Conservation (phyloP, 805 yeast species). For the Schizosaccharomyces cryophilus region DNA sequence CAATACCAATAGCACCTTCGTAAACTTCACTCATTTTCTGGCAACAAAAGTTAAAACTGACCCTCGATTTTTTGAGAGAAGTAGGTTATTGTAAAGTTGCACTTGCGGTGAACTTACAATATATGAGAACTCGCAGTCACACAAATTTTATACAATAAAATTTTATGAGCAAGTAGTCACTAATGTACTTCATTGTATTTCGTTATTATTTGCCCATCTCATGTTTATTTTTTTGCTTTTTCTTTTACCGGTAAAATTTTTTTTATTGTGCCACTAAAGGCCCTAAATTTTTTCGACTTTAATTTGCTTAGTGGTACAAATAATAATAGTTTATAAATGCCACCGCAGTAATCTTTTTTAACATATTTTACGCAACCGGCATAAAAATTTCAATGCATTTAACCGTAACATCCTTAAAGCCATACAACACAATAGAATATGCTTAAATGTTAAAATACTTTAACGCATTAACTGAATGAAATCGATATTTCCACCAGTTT, state of each 20-base stretch:
- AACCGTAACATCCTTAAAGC: no score
- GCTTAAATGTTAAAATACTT: no score
- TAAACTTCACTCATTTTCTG: constrained; percentile 41
- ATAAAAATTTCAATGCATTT: no score
- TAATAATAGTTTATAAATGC: no score
- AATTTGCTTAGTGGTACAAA: no score
- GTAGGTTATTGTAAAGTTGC: background rate
- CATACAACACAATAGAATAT: no score
- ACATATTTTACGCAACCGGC: no score
- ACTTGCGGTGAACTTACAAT: background rate
- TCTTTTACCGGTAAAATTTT: background rate
- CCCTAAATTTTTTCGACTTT: no score
- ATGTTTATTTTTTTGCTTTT: background rate
- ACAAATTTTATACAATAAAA: background rate
- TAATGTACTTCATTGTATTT: background rate
- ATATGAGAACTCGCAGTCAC: background rate
- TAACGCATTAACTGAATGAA: no score
- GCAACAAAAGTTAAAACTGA: background rate
- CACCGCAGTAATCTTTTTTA: no score
- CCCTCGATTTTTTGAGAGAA: background rate
- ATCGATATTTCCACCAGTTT: no score
- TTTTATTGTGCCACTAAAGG: no score
- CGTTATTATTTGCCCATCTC: background rate
- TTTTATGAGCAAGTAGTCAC: background rate
- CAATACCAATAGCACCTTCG: constrained; percentile 97